Evolutionary conservation across 2,329 filamentous ascomycete species (phyloP).

Genomic region (Acarospora socialis): DNA sequence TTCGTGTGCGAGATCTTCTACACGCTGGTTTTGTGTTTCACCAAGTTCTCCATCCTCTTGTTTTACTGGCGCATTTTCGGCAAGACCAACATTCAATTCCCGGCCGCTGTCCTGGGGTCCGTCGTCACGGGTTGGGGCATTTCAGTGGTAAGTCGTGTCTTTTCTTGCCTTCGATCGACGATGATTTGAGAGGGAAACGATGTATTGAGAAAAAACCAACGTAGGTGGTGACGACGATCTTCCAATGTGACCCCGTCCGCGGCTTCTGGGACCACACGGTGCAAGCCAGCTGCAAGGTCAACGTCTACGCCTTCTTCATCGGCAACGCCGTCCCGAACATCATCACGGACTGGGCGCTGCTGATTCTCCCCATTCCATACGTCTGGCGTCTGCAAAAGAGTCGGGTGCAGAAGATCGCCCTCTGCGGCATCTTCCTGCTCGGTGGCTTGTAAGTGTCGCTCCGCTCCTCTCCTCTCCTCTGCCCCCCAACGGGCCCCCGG

Average conservation of each 20-base stretch:
- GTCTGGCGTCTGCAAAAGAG: neutral
- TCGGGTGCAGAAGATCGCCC: neutral
- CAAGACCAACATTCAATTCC: slow-evolving; percentile 1
- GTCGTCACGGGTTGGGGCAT: slow-evolving; percentile 1
- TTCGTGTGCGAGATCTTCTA: slow-evolving; percentile 6
- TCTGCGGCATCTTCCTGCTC: slow-evolving; percentile 5
- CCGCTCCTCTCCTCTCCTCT: neutral
- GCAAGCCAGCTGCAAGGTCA: neutral
- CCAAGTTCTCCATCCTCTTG: slow-evolving; percentile 6
- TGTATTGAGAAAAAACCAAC: neutral
- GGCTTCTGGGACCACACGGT: neutral
- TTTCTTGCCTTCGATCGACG: neutral
- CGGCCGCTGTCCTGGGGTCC: neutral
- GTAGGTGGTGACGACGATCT: slow-evolving; percentile 3
- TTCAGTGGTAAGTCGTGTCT: slow-evolving; percentile 1
- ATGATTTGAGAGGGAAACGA: too few species aligned
- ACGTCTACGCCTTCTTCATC: slow-evolving; percentile 2
- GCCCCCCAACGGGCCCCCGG: neutral
- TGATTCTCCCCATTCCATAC: neutral
- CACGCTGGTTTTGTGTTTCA: neutral
- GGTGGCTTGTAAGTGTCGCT: slow-evolving; percentile 5
- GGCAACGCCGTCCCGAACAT: slow-evolving; percentile 2
- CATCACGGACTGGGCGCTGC: neutral
- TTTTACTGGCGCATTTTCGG: slow-evolving; percentile 8
- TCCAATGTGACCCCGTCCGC: neutral